Evolutionary conservation across 306 rosid genomes (phyloP), one percentile per base, ranked within the genome.

Genomic region (Cicer bijugum): DNA sequence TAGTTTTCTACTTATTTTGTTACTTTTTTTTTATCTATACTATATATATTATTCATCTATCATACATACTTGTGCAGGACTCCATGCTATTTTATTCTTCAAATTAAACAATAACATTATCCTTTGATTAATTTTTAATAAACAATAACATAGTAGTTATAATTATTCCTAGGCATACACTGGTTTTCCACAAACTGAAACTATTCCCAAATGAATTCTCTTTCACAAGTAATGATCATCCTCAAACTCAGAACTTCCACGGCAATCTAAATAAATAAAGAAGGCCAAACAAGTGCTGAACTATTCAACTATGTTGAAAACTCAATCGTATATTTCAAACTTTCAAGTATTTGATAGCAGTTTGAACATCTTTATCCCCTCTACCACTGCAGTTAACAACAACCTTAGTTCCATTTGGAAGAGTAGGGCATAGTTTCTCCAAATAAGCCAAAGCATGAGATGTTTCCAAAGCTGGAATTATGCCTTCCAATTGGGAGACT

Each of bases 331-430:
- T 42, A 69, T 43, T 51, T 88, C 86, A 93, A 68, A 89, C 16
- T 84, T 89, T 64, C 81, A 93, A 72, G 74, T 83, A 69, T 81
- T 91, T 93, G 86, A 82, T 84, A 9, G 89, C 97, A 11, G 96
- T 91, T 14, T 93, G 91, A 56, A 93, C 98, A 19, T 93, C 98
- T 85, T 93, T 93, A 67, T 93, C 98, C 15, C 98, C 98, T 84
- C 98, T 84, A 75, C 97, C 97, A 48, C 98, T 91, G 87, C 86
- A 93, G 83, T 89, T 89, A 7, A 91, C 77, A n/a, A 93, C 95
- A 16, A 94, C 88, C 88, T 91, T 91, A 12, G 89, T 16, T 61
- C 92, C 96, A 20, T 87, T 69, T 0, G 95, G 88, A 57, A 94
- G 96, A 47, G 84, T 69, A 0, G 95, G 96, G 61, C 98, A 94